Percentiles rank a stretch among this genome's conserved stretches.
phyloP scores from a whole-genome alignment of 2,329 filamentous ascomycete species.

The Cytospora paraplurivora region DNA sequence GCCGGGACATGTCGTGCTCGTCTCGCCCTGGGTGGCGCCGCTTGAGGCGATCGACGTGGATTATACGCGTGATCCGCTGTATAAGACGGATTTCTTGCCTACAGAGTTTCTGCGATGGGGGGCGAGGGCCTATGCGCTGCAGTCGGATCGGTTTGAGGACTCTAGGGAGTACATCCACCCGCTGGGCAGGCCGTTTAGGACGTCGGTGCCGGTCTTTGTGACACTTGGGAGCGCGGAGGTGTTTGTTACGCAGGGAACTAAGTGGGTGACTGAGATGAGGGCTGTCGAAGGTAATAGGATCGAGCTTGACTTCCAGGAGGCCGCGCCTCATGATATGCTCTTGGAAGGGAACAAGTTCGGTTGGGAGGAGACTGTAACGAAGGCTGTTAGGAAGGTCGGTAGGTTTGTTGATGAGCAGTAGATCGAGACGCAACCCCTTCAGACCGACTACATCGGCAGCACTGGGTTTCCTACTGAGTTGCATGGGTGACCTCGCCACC shows the following conservation, averaged over 20 bases:
- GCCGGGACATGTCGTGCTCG: conserved; percentile 45
- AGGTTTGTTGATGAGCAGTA: conserved; percentile 15
- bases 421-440: neutral
- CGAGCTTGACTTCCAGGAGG: conserved; percentile 41
- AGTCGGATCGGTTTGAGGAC: conserved; percentile 29
- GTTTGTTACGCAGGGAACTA: conserved; percentile 43
- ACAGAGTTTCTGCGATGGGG: conserved; percentile 42
- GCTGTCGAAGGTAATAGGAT: conserved; percentile 43
- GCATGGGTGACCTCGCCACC: too few relatives aligned
- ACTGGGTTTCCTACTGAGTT: too few relatives aligned
- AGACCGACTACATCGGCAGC: too few relatives aligned
- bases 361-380: conserved; percentile 37
- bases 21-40: conserved; percentile 35
- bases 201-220: conserved; percentile 44
- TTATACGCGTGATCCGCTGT: conserved; percentile 3
- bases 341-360: conserved; percentile 42
- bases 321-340: conserved; percentile 47
- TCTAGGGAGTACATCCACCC: conserved; percentile 41
- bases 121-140: conserved; percentile 37
- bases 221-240: conserved; percentile 45
- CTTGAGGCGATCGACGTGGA: conserved; percentile 30
- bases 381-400: conserved; percentile 9
- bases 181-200: conserved; percentile 42
- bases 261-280: conserved; percentile 42
- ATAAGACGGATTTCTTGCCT: conserved; percentile 18